Percentiles rank a stretch among this genome's conserved stretches.
Evolutionary conservation across 345 rosid genomes (phyloP).

Genomic region (Cardiospermum halicacabum): DNA sequence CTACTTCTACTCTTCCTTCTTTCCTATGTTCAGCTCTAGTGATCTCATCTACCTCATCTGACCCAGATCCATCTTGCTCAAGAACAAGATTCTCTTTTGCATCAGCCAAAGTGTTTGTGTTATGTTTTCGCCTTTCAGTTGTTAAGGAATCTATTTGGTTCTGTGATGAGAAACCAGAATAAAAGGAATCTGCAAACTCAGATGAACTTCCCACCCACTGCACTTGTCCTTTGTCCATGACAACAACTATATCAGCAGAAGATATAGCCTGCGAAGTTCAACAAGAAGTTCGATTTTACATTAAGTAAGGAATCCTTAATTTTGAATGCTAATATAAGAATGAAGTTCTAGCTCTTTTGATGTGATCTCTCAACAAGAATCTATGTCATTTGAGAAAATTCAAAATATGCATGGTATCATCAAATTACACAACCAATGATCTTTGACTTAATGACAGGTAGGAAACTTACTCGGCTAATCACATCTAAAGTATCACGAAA

Average conservation of each 20-base stretch:
- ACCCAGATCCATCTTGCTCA: slow-evolving; percentile 27
- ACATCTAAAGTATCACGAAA: not conserved
- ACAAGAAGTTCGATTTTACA: slow-evolving; percentile 8
- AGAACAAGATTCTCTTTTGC: slow-evolving; percentile 17
- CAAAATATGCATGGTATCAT: not conserved
- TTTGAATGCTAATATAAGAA: not conserved
- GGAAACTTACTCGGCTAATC: not conserved
- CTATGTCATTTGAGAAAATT: not conserved
- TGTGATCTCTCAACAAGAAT: not conserved
- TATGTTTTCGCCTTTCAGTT: slow-evolving; percentile 22
- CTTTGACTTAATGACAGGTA: not conserved
- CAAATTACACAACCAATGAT: not conserved
- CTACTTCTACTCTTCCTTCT: slow-evolving; percentile 75
- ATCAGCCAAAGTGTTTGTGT: slow-evolving; percentile 21
- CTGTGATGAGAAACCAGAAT: slow-evolving; percentile 36
- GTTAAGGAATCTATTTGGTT: slow-evolving; percentile 40
- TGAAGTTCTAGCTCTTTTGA: not conserved
- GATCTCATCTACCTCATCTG: slow-evolving; percentile 45
- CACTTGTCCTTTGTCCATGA: slow-evolving; percentile 73
- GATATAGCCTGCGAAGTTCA: slow-evolving; percentile 65
- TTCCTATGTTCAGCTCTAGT: slow-evolving; percentile 66
- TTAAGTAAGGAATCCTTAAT: not conserved
- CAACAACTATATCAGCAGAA: slow-evolving; percentile 64
- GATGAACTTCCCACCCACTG: slow-evolving; percentile 71
- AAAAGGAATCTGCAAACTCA: slow-evolving; percentile 47